Evolutionary conservation across 1,284 basidiomycete genomes (phyloP), one percentile per base, ranked within the genome.

Genomic region (Hypsizygus ulmarius): DNA sequence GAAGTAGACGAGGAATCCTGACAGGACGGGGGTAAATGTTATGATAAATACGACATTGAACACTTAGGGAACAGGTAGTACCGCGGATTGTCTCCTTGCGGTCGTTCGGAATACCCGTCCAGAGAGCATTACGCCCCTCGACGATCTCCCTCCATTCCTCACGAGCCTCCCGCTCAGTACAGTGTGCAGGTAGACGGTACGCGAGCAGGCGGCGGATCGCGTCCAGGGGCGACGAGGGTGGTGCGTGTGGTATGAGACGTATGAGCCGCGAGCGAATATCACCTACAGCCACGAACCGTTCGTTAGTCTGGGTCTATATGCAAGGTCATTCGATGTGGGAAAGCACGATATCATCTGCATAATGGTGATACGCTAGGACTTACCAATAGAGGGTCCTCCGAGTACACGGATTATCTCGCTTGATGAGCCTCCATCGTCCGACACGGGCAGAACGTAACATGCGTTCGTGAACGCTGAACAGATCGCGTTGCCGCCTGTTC

Each of bases 111-210:
- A 99, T 93, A 0, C 91, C 93, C 3, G 73, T 64, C 96, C 96
- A 99, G 2, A 97, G 74, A 1, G 60, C 55, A 60, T 91, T 94
- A 21, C 78, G 77, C 0, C 96, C 96, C 69, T 98, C 95, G 10
- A 98, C 88, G 51, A 98, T 93, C 52, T 92, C 84, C 55, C 89
- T 75, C 93, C 94, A 97, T 58, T 91, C 79, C 27, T 92, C 90
- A 51, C 91, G 81, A n/a, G 92, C 91, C 51, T 84, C 81, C 41
- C 78, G 76, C 56, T 93, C 88, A 0, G 81, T 70, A 12, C 74
- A 80, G 18, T 78, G 71, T 0, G 80, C 68, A 3, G 92, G 87
- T 29, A 97, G 77, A 1, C 94, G 82, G 64, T 95, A 84, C 1
- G 89, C 82, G 37, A 97, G 77, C 7, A 97, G 75, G 34, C 75